Evolutionary conservation across 768 basidiomycete species (phyloP), one percentile per base, ranked within the genome.

Genomic region (Lyophyllum semitale): DNA sequence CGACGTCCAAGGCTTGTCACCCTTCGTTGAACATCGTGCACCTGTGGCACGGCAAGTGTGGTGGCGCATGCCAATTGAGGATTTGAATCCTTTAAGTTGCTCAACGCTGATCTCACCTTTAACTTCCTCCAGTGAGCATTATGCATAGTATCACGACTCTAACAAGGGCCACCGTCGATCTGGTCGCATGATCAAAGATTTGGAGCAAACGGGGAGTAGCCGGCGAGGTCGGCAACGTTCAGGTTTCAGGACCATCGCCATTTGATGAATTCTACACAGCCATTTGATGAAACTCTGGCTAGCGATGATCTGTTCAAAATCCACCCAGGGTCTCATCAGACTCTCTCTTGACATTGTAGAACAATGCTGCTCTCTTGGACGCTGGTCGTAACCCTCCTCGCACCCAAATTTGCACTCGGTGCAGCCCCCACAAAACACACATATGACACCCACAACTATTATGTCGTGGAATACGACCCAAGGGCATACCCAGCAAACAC

Each of bases 361-460:
- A 60, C 63, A 51, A 73, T 73, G 74, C 67, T 62, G 44, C 58
- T 71, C 46, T 60, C 63, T 46, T 66, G 58, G 55, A 57, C 72
- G 25, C 68, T 74, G 59, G 53, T 72, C 60, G 61, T 73, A 35
- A 53, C 63, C 48, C 62, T 77, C 29, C 65, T 77, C 22, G 67
- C 67, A 53, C 65, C 64, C 29, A 64, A 63, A 29, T 53, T 68
- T 27, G 59, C 64, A 41, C 56, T 66, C 51, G 74, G 75, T 37
- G 67, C 73, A 20, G 56, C 66, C 23, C 82, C 80, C n/a, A 69
- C 76, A 49, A 81, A 76, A 59, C 81, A 80, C 25, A 73, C 72
- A 37, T 87, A 92, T 61, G 66, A 76, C 55, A 80, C 82, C 13
- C 85, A 91, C 70, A 78, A 88, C 63, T 98, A 99, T 76, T 98